phyloP scores from a whole-genome alignment of 2,329 filamentous ascomycete genomes.

The Zymoseptoria ardabiliae region DNA sequence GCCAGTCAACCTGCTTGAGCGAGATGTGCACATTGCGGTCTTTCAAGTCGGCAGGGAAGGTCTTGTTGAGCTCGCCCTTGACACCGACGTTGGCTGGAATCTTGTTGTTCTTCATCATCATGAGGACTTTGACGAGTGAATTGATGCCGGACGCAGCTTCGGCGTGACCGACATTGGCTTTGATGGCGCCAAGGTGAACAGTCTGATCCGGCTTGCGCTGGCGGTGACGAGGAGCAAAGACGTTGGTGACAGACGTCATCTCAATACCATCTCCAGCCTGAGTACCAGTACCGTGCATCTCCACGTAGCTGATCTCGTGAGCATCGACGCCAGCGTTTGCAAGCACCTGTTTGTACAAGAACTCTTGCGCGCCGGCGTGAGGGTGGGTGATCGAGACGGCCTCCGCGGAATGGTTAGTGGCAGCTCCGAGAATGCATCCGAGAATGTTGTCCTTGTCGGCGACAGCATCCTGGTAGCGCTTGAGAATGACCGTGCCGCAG shows the following conservation, averaged over 20 bases:
- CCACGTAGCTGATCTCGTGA: slow-evolving; percentile 71
- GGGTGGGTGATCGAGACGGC: slow-evolving; percentile 79
- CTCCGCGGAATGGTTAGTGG: slow-evolving; percentile 76
- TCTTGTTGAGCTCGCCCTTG: slow-evolving; percentile 50
- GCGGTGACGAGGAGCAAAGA: slow-evolving; percentile 50
- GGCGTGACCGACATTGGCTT: slow-evolving; percentile 49
- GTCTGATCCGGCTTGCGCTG: slow-evolving; percentile 44
- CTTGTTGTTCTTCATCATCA: slow-evolving; percentile 49
- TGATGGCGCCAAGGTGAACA: slow-evolving; percentile 48
- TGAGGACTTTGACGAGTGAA: slow-evolving; percentile 45
- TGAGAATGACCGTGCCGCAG: slow-evolving; percentile 67
- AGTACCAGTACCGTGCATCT: slow-evolving; percentile 86
- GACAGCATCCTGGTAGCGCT: slow-evolving; percentile 70
- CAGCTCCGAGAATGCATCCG: slow-evolving; percentile 66
- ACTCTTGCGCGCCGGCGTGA: slow-evolving; percentile 67
- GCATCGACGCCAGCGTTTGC: slow-evolving; percentile 68
- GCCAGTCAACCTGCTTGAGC: slow-evolving; percentile 38
- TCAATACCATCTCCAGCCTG: slow-evolving; percentile 78
- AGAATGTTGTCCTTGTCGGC: slow-evolving; percentile 65
- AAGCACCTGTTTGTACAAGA: slow-evolving; percentile 62
- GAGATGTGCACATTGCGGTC: slow-evolving; percentile 49
- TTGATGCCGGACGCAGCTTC: slow-evolving; percentile 50
- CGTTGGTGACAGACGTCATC: slow-evolving; percentile 65
- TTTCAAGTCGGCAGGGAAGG: slow-evolving; percentile 45
- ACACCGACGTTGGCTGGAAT: slow-evolving; percentile 50